Evolutionary conservation across 1,139 yeast species (phyloP).

Genomic region (Scheffersomyces cryptocercus): DNA sequence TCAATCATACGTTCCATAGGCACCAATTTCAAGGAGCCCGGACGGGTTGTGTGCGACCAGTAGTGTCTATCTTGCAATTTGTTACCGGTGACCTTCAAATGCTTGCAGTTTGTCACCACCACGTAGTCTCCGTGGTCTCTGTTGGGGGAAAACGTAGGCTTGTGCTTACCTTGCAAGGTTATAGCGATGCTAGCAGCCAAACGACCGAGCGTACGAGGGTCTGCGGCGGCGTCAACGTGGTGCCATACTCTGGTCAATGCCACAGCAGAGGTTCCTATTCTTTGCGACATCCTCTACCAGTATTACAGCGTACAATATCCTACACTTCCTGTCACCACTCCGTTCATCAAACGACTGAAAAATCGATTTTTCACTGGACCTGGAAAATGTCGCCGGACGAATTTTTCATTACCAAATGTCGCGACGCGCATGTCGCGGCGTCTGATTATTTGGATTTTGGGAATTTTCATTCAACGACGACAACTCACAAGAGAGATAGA

Average conservation of each 20-base stretch:
- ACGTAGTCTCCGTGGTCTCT: conserved; percentile 96
- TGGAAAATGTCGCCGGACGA: no score
- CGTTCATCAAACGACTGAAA: no score
- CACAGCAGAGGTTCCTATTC: conserved; percentile 62
- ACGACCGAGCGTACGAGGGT: conserved; percentile 85
- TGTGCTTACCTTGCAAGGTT: conserved; percentile 92
- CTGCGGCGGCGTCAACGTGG: conserved; percentile 87
- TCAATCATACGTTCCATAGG: conserved; percentile 78
- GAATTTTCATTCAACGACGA: no score
- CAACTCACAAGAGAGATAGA: no score
- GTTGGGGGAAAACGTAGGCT: conserved; percentile 75
- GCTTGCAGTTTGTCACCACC: conserved; percentile 90
- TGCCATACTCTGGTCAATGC: conserved; percentile 94
- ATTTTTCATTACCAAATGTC: no score
- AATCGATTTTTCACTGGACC: no score
- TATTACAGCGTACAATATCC: no score
- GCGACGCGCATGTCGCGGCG: no score
- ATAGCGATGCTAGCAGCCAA: conserved; percentile 86
- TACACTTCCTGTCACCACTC: not conserved
- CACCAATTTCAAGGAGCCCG: conserved; percentile 82
- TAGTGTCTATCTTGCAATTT: conserved; percentile 83
- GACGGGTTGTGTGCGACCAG: conserved; percentile 88
- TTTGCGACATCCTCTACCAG: conserved; percentile 47
- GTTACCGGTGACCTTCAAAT: conserved; percentile 77
- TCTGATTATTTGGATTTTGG: no score